phyloP scores from a whole-genome alignment of 805 yeast genomes.

The Starmerella davenportii region DNA sequence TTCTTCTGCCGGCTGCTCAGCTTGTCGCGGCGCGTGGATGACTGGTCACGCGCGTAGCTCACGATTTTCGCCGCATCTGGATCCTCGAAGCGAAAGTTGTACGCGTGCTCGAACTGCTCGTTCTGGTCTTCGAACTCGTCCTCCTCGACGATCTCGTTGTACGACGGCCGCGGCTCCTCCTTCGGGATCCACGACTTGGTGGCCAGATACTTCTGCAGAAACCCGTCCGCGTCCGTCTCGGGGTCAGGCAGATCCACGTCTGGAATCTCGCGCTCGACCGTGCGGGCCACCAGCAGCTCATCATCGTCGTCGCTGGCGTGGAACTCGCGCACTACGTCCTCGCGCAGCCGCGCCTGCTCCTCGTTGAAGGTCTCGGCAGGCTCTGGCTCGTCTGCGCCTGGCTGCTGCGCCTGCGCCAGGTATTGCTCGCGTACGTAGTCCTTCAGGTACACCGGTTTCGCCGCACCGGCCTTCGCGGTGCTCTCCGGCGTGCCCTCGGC shows the following conservation, averaged over 20 bases:
- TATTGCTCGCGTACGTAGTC: conserved; percentile 81
- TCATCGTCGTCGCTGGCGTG: conserved; percentile 35
- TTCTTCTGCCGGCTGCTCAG: conserved; percentile 60
- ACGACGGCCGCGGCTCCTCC: conserved; percentile 20
- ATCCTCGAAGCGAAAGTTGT: conserved; percentile 88
- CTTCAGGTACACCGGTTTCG: conserved; percentile 70
- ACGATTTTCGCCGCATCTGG: conserved; percentile 79
- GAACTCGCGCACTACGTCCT: conserved; percentile 57
- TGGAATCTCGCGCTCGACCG: conserved; percentile 25
- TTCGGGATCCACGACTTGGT: conserved; percentile 80
- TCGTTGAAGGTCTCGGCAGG: conserved; percentile 38
- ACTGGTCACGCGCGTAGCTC: conserved; percentile 83
- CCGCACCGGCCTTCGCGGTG: conserved; percentile 13
- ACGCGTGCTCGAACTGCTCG: conserved; percentile 78
- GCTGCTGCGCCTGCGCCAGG: conserved; percentile 41
- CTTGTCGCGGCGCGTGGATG: conserved; percentile 70
- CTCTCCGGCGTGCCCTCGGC: conserved; percentile 11
- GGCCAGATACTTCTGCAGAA: conserved; percentile 53
- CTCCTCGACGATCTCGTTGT: conserved; percentile 28
- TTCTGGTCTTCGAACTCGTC: conserved; percentile 75
- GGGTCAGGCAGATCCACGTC: conserved; percentile 41
- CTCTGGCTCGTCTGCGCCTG: conserved; percentile 30
- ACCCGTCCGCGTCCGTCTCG: conserved; percentile 40
- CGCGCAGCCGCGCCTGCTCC: conserved; percentile 60
- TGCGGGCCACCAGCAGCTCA: conserved; percentile 43